These are phyloP conservation scores for Hypoxylon subgilvum DNA, from an alignment of 495 filamentous ascomycete species.

Conservation along the genomic window DNA sequence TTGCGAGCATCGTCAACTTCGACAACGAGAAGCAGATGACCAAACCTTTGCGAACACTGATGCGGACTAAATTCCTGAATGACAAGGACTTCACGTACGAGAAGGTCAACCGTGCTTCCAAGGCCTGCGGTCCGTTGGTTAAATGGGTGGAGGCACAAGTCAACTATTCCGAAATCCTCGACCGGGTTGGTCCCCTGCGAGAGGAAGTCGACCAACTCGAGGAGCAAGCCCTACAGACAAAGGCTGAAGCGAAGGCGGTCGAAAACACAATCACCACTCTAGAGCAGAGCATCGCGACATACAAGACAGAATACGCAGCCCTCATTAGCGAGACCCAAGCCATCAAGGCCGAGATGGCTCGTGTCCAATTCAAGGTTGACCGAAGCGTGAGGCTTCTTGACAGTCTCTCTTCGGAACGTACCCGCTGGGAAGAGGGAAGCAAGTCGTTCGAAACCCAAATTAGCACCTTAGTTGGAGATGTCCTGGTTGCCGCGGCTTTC, in stretches of 20 bases:
- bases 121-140: constrained; percentile 94
- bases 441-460: constrained; percentile 98
- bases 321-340: constrained; percentile 96
- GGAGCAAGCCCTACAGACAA: constrained; percentile 87
- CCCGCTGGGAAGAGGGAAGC: constrained; percentile 93
- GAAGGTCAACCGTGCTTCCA: constrained; percentile 91
- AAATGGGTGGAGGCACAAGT: constrained; percentile 98
- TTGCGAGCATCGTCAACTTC: constrained; percentile 96
- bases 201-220: constrained; percentile 89
- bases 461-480: constrained; percentile 92
- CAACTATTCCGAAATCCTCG: constrained; percentile 94
- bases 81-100: constrained; percentile 96
- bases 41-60: constrained; percentile 74
- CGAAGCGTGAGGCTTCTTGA: constrained; percentile 92
- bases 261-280: constrained; percentile 82
- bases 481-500: constrained; percentile 92
- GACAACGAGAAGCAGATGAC: constrained; percentile 98
- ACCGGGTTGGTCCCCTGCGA: constrained; percentile 89
- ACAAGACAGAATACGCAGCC: constrained; percentile 95
- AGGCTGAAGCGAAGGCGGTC: constrained; percentile 90
- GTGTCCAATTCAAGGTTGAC: constrained; percentile 97
- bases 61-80: constrained; percentile 90
- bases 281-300: constrained; percentile 90
- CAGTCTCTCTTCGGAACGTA: constrained; percentile 90
- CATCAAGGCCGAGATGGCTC: constrained; percentile 94